Evolutionary conservation across 352 stramenopile species (phyloP).

Genomic region (Phytophthora foliorum): DNA sequence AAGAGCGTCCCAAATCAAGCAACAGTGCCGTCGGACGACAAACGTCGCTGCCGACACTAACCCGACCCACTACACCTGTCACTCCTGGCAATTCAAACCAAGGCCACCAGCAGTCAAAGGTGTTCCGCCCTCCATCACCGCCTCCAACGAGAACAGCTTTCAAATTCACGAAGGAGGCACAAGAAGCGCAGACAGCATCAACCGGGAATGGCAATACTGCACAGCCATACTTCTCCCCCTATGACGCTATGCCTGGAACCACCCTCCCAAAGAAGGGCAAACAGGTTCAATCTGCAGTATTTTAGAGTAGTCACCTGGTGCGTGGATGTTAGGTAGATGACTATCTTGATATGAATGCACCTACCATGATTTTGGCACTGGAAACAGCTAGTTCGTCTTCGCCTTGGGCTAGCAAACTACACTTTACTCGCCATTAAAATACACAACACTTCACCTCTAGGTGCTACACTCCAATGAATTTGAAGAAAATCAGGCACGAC

Average conservation of each 20-base stretch:
- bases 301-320: constrained; percentile 17
- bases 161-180: constrained; percentile 77
- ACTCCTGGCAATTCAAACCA: constrained; percentile 11
- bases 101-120: constrained; percentile 45
- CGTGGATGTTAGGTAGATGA: no score
- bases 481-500: constrained; percentile 90
- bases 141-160: constrained; percentile 76
- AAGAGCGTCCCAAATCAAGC: constrained; percentile 69
- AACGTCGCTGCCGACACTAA: constrained; percentile 55
- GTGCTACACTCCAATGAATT: constrained; percentile 56
- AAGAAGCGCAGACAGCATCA: constrained; percentile 39
- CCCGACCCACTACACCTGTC: constrained; percentile 24
- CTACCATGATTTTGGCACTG: not conserved
- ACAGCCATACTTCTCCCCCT: constrained; percentile 76
- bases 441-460: not conserved
- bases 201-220: constrained; percentile 28
- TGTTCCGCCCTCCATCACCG: constrained; percentile 67
- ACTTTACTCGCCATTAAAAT: not conserved
- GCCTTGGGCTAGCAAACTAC: not conserved
- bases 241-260: constrained; percentile 57
- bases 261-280: constrained; percentile 66
- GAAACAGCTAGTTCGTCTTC: no score
- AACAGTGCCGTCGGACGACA: constrained; percentile 46
- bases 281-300: constrained; percentile 44
- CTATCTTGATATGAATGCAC: not conserved